Conservation (phyloP, 192 early-diverging fungal genomes). For the Jimgerdemannia lactiflua region DNA sequence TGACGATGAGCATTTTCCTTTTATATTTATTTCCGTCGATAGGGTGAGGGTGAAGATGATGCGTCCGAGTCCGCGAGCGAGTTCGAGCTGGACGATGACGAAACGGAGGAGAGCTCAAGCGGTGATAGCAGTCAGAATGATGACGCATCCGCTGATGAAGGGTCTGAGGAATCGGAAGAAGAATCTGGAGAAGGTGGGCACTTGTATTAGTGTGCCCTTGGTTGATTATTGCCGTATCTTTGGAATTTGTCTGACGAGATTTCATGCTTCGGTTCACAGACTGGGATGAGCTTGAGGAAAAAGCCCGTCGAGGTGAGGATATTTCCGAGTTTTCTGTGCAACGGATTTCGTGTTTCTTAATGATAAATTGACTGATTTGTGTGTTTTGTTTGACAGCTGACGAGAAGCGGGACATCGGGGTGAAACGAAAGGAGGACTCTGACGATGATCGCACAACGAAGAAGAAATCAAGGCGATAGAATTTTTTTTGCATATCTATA, state of each 20-base stretch:
- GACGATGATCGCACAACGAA: conserved; percentile 16
- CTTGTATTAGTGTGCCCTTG: too few species aligned
- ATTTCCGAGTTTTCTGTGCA: too few species aligned
- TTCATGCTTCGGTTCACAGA: conserved; percentile 32
- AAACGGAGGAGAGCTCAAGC: conserved; percentile 47
- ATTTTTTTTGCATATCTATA: too few species aligned
- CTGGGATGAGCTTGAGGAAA: conserved; percentile 82
- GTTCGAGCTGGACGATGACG: conserved; percentile 58
- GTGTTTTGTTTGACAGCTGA: conserved; percentile 11
- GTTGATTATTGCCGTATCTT: neutral
- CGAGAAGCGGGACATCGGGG: conserved; percentile 6
- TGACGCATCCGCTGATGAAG: conserved; percentile 57
- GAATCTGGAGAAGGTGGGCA: conserved; percentile 36
- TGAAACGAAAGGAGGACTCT: conserved; percentile 11
- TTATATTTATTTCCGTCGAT: conserved; percentile 2
- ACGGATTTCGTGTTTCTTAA: neutral
- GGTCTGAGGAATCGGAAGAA: conserved; percentile 50
- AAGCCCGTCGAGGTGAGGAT: conserved; percentile 57
- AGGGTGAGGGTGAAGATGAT: conserved; percentile 52
- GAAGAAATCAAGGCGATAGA: conserved; percentile 18
- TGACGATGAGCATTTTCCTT: neutral
- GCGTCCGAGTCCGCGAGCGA: conserved; percentile 57
- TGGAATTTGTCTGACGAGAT: neutral
- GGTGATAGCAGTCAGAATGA: conserved; percentile 41
- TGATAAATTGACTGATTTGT: neutral